Evolutionary conservation across 768 basidiomycete genomes (phyloP), one percentile per base, ranked within the genome.

Genomic region (Asterophora parasitica): DNA sequence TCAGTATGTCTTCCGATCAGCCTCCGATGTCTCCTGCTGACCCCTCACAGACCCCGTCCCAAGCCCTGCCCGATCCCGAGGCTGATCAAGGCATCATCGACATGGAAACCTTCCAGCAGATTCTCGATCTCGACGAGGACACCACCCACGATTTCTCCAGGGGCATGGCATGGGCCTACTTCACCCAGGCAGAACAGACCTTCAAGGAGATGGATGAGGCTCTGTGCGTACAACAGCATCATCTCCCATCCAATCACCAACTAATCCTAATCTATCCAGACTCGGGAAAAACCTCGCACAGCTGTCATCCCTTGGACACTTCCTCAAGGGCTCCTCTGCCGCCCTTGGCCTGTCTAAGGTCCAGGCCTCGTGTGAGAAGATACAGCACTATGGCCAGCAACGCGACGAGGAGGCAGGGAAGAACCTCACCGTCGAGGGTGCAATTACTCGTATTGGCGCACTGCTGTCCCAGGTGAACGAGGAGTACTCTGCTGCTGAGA

Each of bases 251-350:
- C 5, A 17, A 31, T n/a, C 19, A 46, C 13, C 10, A 40, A 42
- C 32, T 16, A 11, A 47, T 38, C 7, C 31, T 10, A 9, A 19
- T 45, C 23, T 27, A 30, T 38, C 41, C 63, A 91, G 88, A 52
- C 58, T 58, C 32, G 64, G 58, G 17, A 76, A 82, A 52, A 77
- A 93, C 55, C 77, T 95, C 8, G 55, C 59, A 8, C 62, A 77
- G 46, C 79, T 99, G 13, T 85, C 88, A 2, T 67, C 71, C 13
- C 75, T 87, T 8, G 96, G 94, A 0, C 95, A 99, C 68, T 99
- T 90, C 69, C 82, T 98, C 61, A 99, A 98, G 67, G 95, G 95
- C 39, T 97, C 94, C 2, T 95, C 93, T 10, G 94, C 94, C 23
- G 91, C 94, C 2, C 77, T 99, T 37, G 95, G 96, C 20, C 79